phyloP scores from a whole-genome alignment of 805 yeast species.

The Cyberlindnera suaveolens region DNA sequence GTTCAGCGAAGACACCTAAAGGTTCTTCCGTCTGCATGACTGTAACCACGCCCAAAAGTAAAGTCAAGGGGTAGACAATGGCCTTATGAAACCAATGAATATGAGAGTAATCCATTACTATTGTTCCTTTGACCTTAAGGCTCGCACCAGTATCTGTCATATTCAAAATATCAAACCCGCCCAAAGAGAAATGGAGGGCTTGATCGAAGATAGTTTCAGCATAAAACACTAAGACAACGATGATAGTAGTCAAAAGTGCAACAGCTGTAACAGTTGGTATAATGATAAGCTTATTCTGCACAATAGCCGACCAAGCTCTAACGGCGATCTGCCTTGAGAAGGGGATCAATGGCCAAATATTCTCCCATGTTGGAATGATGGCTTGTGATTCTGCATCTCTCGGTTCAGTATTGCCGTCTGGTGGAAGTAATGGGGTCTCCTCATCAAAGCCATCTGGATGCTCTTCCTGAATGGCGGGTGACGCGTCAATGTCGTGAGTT shows the following conservation, averaged over 20 bases:
- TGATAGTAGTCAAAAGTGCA: not conserved
- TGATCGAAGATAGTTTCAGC: conserved; percentile 3
- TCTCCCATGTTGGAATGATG: no score
- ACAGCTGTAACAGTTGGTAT: not conserved
- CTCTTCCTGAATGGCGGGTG: no score
- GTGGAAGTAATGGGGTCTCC: no score
- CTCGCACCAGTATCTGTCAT: conserved; percentile 14
- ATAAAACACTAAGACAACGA: not conserved
- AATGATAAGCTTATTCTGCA: not conserved
- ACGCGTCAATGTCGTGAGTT: no score
- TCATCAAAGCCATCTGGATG: no score
- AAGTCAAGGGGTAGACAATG: conserved; percentile 5
- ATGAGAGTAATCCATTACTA: conserved; percentile 15
- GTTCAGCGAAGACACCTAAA: conserved; percentile 8
- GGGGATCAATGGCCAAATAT: no score
- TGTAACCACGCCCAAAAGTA: conserved; percentile 2
- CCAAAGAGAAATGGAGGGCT: conserved; percentile 6
- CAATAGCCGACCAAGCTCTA: not conserved
- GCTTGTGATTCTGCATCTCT: no score
- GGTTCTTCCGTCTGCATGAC: conserved; percentile 4
- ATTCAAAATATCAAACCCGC: conserved; percentile 4
- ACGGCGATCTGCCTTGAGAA: no score
- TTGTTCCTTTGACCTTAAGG: conserved; percentile 4
- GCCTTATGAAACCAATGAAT: conserved; percentile 6
- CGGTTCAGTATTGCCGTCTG: no score